Percentiles rank a stretch among this genome's conserved stretches.
phyloP scores from a whole-genome alignment of 2,329 filamentous ascomycete species.

The Whalleya microplaca region DNA sequence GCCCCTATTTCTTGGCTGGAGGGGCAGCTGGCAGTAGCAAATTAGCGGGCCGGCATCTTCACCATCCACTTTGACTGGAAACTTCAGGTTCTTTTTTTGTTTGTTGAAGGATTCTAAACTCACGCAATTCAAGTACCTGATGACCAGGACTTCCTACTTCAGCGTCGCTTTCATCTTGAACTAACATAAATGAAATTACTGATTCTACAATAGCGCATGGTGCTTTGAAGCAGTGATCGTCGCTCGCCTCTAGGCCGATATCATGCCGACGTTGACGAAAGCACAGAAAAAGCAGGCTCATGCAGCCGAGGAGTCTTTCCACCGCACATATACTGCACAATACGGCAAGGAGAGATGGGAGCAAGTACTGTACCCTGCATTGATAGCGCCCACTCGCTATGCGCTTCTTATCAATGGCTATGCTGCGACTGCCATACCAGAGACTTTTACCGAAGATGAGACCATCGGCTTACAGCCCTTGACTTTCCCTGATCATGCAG shows the following conservation, averaged over 20 bases:
- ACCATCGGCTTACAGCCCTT: conserved; percentile 17
- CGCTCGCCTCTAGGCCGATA: neutral
- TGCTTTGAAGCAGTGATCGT: no score
- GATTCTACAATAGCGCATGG: no score
- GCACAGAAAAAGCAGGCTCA: conserved; percentile 32
- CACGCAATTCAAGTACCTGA: no score
- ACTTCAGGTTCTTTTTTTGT: no score
- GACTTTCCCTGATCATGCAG: conserved; percentile 12
- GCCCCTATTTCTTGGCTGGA: no score
- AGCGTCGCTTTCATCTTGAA: no score
- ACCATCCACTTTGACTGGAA: no score
- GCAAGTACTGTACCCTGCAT: conserved; percentile 30
- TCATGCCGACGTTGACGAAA: conserved; percentile 33
- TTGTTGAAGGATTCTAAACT: no score
- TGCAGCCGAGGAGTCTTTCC: conserved; percentile 31
- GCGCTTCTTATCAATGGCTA: conserved; percentile 34
- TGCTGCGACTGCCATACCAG: conserved; percentile 14
- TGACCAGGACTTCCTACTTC: no score
- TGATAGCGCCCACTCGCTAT: conserved; percentile 33
- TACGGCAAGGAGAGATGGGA: conserved; percentile 34
- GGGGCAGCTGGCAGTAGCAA: no score
- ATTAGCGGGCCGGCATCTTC: no score
- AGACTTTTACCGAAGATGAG: conserved; percentile 21
- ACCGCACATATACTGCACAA: conserved; percentile 28
- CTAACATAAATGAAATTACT: no score